Percentiles rank a stretch among this genome's conserved stretches.
These are phyloP conservation scores for Porcisia deanei DNA, from an alignment of 208 protist genomes.

Conservation along the genomic window DNA sequence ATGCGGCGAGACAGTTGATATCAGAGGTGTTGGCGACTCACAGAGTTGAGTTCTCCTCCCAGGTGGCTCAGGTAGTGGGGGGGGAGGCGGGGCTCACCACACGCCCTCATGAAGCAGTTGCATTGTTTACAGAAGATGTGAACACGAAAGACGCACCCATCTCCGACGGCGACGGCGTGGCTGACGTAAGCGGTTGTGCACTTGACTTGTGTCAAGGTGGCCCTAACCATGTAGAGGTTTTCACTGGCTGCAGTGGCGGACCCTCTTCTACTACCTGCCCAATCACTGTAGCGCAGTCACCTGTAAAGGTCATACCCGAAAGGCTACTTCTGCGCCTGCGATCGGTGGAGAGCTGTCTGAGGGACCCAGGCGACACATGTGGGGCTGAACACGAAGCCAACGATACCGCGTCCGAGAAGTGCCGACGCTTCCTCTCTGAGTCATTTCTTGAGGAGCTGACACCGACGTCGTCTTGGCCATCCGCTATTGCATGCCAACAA, in stretches of 20 bases:
- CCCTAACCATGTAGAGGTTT: not conserved
- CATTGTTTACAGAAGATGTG: not conserved
- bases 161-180: not conserved
- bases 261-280: not conserved
- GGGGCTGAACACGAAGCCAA: not conserved
- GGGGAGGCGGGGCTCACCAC: not conserved
- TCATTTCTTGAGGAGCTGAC: not conserved
- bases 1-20: not conserved
- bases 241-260: not conserved
- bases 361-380: not conserved
- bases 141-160: too few species aligned
- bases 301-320: not conserved
- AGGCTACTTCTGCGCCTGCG: not conserved
- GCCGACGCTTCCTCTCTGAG: not conserved
- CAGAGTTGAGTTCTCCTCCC: not conserved
- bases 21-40: not conserved
- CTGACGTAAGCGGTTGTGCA: conserved; percentile 9
- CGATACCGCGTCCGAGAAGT: not conserved
- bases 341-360: not conserved
- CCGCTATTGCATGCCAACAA: not conserved
- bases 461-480: not conserved
- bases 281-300: not conserved
- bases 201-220: not conserved
- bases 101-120: not conserved
- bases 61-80: not conserved